Percentiles rank a stretch among this genome's conserved stretches.
Conservation (phyloP, 768 basidiomycete genomes). For the Megacollybia marginata region DNA sequence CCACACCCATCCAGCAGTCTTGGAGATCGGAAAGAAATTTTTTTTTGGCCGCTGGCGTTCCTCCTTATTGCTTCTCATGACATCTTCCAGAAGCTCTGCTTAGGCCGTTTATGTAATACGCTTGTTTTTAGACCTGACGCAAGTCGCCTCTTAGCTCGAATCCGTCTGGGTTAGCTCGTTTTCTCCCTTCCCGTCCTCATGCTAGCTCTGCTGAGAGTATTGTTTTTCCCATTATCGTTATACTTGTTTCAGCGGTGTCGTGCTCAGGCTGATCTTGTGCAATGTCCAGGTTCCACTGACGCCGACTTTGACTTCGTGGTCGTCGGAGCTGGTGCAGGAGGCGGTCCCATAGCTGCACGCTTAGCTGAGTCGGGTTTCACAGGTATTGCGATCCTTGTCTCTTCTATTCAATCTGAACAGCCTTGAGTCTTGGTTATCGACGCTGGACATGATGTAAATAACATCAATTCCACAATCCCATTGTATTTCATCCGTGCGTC, state of each 20-base stretch:
- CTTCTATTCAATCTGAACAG: neutral
- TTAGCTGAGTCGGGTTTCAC: conserved; percentile 7
- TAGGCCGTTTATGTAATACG: no score
- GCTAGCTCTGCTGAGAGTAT: no score
- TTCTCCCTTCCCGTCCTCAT: no score
- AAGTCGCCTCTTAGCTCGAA: no score
- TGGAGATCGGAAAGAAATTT: no score
- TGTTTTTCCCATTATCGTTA: no score
- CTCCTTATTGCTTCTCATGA: no score
- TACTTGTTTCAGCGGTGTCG: neutral
- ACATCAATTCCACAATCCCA: conserved; percentile 21
- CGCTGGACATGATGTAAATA: conserved; percentile 19
- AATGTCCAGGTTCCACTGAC: neutral
- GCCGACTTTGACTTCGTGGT: conserved; percentile 1
- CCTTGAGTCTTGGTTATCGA: conserved; percentile 22
- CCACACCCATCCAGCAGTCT: no score
- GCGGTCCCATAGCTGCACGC: conserved; percentile 8
- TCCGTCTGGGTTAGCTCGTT: no score
- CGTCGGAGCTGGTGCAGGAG: conserved; percentile 7
- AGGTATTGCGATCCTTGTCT: neutral
- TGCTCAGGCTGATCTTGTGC: neutral
- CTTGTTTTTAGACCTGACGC: no score
- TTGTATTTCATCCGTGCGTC: conserved; percentile 16
- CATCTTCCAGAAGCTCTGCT: no score
- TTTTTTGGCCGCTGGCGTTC: no score